Conservation (phyloP, 208 protist species). For the Crithidia bombi region DNA sequence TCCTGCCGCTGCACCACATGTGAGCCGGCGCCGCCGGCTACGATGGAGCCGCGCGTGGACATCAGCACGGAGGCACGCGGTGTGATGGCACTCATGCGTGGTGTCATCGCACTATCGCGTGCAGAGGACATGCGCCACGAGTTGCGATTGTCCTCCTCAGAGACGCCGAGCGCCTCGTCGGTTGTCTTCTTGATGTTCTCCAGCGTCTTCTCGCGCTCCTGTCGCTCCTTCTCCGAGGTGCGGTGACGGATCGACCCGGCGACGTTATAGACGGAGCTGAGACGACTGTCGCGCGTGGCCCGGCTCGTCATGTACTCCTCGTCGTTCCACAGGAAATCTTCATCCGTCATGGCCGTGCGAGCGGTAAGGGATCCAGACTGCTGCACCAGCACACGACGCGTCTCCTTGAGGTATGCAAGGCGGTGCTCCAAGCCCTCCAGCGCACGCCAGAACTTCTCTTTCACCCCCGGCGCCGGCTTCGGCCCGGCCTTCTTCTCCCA, state of each 20-base stretch:
- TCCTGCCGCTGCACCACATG: constrained; percentile 37
- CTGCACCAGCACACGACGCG: constrained; percentile 32
- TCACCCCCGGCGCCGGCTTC: constrained; percentile 14
- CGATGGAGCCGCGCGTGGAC: constrained; percentile 29
- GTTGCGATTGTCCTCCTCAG: neutral
- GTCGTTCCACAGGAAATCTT: constrained; percentile 28
- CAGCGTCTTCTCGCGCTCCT: constrained; percentile 43
- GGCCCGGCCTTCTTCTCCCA: constrained; percentile 23
- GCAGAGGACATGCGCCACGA: constrained; percentile 20
- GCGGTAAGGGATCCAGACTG: constrained; percentile 36
- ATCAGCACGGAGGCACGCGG: constrained; percentile 38
- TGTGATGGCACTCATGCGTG: constrained; percentile 29
- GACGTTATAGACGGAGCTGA: constrained; percentile 56
- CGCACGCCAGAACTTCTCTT: constrained; percentile 34
- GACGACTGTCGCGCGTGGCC: constrained; percentile 33
- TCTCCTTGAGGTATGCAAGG: constrained; percentile 40
- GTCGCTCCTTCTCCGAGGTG: constrained; percentile 37
- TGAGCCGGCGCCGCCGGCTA: constrained; percentile 14
- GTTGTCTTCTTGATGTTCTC: constrained; percentile 31
- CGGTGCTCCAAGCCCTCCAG: constrained; percentile 57
- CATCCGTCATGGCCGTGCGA: constrained; percentile 28
- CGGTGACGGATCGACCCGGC: constrained; percentile 38
- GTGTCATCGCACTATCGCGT: constrained; percentile 20
- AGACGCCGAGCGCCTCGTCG: constrained; percentile 22
- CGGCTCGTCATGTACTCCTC: constrained; percentile 33